A percentile compares a stretch with the other conserved stretches of the same genome.
phyloP scores from a whole-genome alignment of 2,329 filamentous ascomycete genomes.

The Zymoseptoria crescenta region DNA sequence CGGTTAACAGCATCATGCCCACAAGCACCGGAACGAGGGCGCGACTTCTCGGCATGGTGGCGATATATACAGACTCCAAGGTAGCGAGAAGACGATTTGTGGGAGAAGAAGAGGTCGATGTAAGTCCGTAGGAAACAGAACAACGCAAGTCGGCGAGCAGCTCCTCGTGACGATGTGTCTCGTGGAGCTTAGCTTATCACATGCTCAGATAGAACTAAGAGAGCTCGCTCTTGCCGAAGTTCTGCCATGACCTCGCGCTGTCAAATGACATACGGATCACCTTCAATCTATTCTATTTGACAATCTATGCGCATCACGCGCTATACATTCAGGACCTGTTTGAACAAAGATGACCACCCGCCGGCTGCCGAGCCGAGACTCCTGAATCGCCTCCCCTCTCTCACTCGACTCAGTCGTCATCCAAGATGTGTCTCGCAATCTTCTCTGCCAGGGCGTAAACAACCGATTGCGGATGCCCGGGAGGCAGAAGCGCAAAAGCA shows the following conservation, averaged over 20 bases:
- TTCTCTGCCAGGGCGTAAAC: constrained; percentile 13
- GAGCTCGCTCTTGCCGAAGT: not conserved
- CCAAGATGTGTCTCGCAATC: constrained; percentile 6
- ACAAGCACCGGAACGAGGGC: constrained; percentile 76
- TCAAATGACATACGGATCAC: no score
- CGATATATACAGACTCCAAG: not conserved
- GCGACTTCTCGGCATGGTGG: constrained; percentile 48
- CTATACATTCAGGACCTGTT: not conserved
- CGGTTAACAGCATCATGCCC: constrained; percentile 92
- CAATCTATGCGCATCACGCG: not conserved
- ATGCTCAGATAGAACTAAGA: not conserved
- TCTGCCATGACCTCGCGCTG: not conserved
- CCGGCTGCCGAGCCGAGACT: no score
- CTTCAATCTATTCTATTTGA: not conserved
- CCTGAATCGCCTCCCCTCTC: no score
- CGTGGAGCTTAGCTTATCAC: not conserved
- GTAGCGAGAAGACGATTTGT: not conserved
- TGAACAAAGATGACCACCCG: not conserved
- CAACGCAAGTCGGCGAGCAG: not conserved
- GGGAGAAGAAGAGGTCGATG: not conserved
- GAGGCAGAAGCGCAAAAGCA: constrained; percentile 17
- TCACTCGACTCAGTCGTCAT: not conserved
- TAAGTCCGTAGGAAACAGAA: not conserved
- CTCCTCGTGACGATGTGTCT: not conserved
- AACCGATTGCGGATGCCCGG: constrained; percentile 21